These are phyloP conservation scores for Amphibolis antarctica DNA, from an alignment of 106 monocot genomes.

Conservation along the genomic window DNA sequence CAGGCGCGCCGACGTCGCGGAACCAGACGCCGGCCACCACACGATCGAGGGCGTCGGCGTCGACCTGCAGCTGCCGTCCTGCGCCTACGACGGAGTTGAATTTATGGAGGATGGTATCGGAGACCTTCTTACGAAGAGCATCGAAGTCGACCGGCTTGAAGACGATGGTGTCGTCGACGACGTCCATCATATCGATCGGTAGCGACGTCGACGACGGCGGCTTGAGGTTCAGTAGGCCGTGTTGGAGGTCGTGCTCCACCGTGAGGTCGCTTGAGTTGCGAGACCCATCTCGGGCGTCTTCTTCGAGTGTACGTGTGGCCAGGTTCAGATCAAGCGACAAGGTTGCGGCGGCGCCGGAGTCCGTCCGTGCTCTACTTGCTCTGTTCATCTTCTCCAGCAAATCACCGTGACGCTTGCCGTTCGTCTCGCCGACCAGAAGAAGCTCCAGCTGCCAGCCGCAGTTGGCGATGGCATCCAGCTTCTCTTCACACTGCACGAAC, in stretches of 20 bases:
- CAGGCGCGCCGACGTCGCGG: slow-evolving; percentile 10
- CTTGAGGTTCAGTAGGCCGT: slow-evolving; percentile 8
- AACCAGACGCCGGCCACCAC: slow-evolving; percentile 63
- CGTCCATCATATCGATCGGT: slow-evolving; percentile 31
- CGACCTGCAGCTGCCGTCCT: slow-evolving; percentile 25
- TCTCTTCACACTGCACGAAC: slow-evolving; percentile 32
- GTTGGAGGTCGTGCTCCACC: slow-evolving; percentile 54
- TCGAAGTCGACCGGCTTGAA: slow-evolving; percentile 82
- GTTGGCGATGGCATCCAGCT: slow-evolving; percentile 24
- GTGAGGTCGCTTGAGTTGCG: slow-evolving; percentile 76
- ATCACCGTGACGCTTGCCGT: slow-evolving; percentile 38
- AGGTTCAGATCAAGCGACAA: slow-evolving; percentile 73
- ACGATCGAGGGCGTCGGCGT: slow-evolving; percentile 49
- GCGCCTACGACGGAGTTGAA: slow-evolving; percentile 29
- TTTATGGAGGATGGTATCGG: slow-evolving; percentile 36
- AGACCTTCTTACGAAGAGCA: slow-evolving; percentile 23
- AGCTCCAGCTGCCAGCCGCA: slow-evolving; percentile 52
- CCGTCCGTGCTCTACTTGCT: slow-evolving; percentile 31
- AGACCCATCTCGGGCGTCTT: slow-evolving; percentile 43
- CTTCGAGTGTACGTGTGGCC: slow-evolving; percentile 27
- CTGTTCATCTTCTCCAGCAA: slow-evolving; percentile 13
- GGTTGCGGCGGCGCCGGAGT: neutral
- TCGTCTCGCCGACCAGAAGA: slow-evolving; percentile 25
- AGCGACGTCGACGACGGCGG: slow-evolving; percentile 10
- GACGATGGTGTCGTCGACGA: slow-evolving; percentile 45